Evolutionary conservation across 371 early-diverging fungal species (phyloP), one percentile per base, ranked within the genome.

Genomic region (Nematocida parisii): DNA sequence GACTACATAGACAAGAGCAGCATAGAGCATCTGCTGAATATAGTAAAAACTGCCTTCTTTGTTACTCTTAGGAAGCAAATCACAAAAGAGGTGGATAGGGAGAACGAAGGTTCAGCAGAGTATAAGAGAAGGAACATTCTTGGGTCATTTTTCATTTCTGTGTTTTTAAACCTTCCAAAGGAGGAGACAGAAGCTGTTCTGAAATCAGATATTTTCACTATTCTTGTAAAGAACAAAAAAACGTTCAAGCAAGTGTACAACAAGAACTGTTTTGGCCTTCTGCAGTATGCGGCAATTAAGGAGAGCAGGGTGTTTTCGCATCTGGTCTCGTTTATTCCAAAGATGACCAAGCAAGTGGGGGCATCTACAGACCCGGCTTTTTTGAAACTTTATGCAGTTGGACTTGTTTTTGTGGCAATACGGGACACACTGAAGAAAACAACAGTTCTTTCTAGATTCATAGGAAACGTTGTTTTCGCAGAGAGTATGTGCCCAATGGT

Each of bases 201-300:
- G 64, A 64, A 64, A 9, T 13, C 68, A 46, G 68, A 67, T 5
- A 67, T 67, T 9, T 52, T 67, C 20, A 67, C 68, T 6, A 52
- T 67, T 27, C 68, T 67, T 6, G 27, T 67, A 2, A 52, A 22
- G 39, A 39, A 67, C 57, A 58, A 40, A 71, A 22, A 22, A 11
- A 57, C 68, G 9, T 67, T 67, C n/a, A 33, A 61, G 22, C 42
- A 60, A 13, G 24, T 72, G 5, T 72, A 61, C 61, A 61, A 61
- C 39, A 58, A 46, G 33, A 7, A 33, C 9, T 58, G 57, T 42
- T 71, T 39, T 33, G 55, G 56, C 3, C 39, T 73, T 18, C 73
- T 73, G 47, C 5, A n/a, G 33, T 24, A 56, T 11, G 66, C 50
- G 20, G 50, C 47, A 50, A 44, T 50, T 18, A 74, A 56, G 44